phyloP scores from a whole-genome alignment of 306 rosid species.

The Arachis hypogaea region DNA sequence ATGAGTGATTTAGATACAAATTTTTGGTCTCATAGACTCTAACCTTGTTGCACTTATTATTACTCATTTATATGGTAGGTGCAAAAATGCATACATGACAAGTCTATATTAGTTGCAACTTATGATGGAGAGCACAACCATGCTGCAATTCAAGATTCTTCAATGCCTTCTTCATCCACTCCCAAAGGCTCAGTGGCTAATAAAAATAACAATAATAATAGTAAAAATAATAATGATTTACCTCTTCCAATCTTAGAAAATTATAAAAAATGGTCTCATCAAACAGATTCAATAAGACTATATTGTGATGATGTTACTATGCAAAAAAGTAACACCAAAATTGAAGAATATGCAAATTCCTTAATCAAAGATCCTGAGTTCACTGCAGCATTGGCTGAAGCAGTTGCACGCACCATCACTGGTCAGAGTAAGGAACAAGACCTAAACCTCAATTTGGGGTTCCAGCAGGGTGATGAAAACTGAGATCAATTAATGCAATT shows the following conservation, averaged over 20 bases:
- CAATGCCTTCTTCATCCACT: constrained; percentile 43
- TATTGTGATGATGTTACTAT: constrained; percentile 34
- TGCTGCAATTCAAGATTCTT: constrained; percentile 20
- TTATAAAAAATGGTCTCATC: constrained; percentile 36
- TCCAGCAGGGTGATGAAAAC: constrained; percentile 8
- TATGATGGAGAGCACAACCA: constrained; percentile 86
- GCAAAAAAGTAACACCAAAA: constrained; percentile 17
- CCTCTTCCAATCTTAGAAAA: constrained; percentile 22
- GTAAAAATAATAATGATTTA: background rate
- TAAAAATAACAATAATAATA: no score
- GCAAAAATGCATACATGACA: constrained; percentile 65
- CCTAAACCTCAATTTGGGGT: constrained; percentile 43
- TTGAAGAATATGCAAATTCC: constrained; percentile 55
- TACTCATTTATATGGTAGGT: constrained; percentile 47
- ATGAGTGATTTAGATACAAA: no score
- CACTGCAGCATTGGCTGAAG: constrained; percentile 60
- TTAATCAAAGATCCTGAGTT: constrained; percentile 58
- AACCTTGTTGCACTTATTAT: constrained; percentile 2
- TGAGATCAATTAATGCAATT: background rate
- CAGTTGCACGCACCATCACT: constrained; percentile 60
- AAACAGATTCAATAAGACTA: constrained; percentile 22
- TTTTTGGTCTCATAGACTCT: background rate
- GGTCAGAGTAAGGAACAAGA: constrained; percentile 37
- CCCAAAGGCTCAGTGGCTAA: constrained; percentile 22
- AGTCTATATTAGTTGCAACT: constrained; percentile 59